Base-by-base conservation (phyloP, 208 protist species). In the Leishmania mexicana region DNA sequence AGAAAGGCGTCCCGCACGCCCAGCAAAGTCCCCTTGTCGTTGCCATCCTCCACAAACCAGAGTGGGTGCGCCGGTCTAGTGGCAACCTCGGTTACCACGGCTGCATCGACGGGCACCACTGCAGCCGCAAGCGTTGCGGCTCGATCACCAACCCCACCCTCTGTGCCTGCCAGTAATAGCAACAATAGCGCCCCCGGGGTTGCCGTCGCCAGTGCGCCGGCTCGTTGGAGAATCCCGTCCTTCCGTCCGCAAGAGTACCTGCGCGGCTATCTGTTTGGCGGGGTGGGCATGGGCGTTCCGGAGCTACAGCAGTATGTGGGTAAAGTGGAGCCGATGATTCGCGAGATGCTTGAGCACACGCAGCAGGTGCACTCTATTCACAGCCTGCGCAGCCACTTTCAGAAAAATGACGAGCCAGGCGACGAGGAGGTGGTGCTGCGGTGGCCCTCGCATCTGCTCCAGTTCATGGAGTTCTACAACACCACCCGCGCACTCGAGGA, bases 381-480 rank as follows among this genome's bases (percentile, higher is more conserved):
- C 67, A 88, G 81, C 76, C 91, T 98, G 71, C 62, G 88, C 51
- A 58, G 76, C 15, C 85, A 96, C 81, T 97, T 97, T 74, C 79
- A 88, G 19, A 86, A 91, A 67, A 77, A 81, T 72, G 90, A 95
- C 38, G 89, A 92, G 78, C 87, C 87, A 17, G 83, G 79, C 17
- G 86, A 87, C 62, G 90, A 91, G 78, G 51, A 90, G 76, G 86
- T 95, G 40, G 89, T 98, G 35, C 77, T 95, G 68, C 87, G 86
- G 28, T 98, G 96, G 94, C 96, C 96, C 17, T 86, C 88, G 45
- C 91, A 95, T 71, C 73, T 96, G 47, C 88, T 98, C 88, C 96
- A 98, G 81, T 98, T 97, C 79, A 81, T 97, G 74, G 94, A 98
- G 84, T 96, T 96, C 85, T 91, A 94, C 86, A 96, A 96, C 81